These are phyloP conservation scores for Porodaedalea pini DNA, from an alignment of 1,284 basidiomycete species.

Conservation along the genomic window DNA sequence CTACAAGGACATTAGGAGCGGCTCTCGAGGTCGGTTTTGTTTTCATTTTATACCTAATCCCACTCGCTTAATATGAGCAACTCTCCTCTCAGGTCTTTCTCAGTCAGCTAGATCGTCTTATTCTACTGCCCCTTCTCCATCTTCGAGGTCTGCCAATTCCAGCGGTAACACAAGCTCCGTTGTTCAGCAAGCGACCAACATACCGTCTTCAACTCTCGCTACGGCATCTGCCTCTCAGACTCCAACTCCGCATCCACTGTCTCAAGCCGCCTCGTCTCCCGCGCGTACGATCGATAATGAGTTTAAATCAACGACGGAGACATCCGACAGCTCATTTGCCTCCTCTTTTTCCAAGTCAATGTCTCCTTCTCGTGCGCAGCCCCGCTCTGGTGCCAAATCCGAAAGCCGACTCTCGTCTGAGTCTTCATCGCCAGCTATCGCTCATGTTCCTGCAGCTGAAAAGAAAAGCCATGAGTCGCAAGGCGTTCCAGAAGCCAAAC, in stretches of 20 bases:
- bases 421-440: not conserved
- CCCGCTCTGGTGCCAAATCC: not conserved
- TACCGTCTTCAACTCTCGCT: not conserved
- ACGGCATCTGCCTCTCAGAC: slow-evolving; percentile 1
- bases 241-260: not conserved
- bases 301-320: not conserved
- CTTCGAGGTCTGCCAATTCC: not conserved
- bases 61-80: not conserved
- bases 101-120: slow-evolving; percentile 1
- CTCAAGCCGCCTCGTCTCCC: not conserved
- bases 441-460: not conserved
- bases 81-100: not conserved
- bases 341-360: not conserved
- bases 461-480: not conserved
- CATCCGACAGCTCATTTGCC: not conserved
- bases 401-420: not conserved
- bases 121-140: not conserved
- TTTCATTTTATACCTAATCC: not conserved
- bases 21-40: not conserved
- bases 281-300: not conserved
- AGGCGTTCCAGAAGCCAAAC: not conserved
- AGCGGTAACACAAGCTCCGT: not conserved
- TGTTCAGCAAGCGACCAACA: not conserved
- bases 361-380: not conserved
- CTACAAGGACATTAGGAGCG: not conserved